Evolutionary conservation across 257 asterid genomes (phyloP).

Genomic region (Solanum chiquidenum): DNA sequence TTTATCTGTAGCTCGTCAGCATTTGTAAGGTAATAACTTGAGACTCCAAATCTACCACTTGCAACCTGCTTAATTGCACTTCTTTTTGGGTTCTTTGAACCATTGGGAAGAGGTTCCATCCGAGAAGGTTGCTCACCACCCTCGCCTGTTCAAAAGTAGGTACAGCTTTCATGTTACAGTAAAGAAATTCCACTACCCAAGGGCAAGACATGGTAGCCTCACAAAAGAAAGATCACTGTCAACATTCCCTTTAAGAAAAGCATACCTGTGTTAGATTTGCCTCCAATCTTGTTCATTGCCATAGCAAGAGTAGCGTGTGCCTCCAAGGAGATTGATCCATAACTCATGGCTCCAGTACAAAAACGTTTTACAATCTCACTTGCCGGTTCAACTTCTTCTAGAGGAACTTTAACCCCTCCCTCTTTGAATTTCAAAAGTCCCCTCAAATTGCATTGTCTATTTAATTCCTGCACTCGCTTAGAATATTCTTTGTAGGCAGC

Average conservation of each 20-base stretch:
- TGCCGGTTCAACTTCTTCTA: constrained; percentile 88
- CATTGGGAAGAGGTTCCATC: constrained; percentile 89
- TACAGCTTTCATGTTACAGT: background rate
- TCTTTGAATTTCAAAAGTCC: constrained; percentile 94
- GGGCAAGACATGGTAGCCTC: background rate
- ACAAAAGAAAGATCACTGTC: background rate
- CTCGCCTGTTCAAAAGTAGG: constrained; percentile 51
- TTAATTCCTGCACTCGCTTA: constrained; percentile 71
- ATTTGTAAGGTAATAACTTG: constrained; percentile 92
- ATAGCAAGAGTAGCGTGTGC: constrained; percentile 90
- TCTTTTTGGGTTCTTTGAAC: constrained; percentile 83
- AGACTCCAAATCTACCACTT: constrained; percentile 98
- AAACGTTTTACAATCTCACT: constrained; percentile 92
- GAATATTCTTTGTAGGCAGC: constrained; percentile 95
- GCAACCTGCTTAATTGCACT: constrained; percentile 99
- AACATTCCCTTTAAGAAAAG: background rate
- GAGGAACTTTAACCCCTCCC: constrained; percentile 43
- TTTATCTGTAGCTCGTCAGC: constrained; percentile 94
- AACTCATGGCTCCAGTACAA: constrained; percentile 98
- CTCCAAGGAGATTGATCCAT: constrained; percentile 95
- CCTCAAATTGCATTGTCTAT: constrained; percentile 83
- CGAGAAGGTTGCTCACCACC: constrained; percentile 99
- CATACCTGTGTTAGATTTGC: constrained; percentile 92
- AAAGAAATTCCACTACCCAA: background rate
- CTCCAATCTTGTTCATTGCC: constrained; percentile 94